These are phyloP conservation scores for Saccharomycopsis oosterbeekiorum DNA, from an alignment of 805 yeast species.

Conservation along the genomic window DNA sequence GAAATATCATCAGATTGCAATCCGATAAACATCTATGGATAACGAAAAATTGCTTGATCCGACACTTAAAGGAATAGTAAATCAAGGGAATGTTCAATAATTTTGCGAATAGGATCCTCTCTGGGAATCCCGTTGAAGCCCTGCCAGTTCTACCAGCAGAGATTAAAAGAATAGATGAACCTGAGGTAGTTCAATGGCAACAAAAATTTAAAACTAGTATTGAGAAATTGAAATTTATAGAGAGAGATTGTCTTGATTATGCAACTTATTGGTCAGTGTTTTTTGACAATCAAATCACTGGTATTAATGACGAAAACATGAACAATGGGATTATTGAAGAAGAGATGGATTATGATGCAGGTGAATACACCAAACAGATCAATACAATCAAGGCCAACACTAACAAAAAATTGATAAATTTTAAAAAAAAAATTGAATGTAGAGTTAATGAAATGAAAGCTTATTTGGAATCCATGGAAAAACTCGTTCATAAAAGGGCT, in stretches of 20 bases:
- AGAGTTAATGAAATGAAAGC: slow-evolving; percentile 24
- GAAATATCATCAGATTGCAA: too few species aligned
- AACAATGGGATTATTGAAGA: not conserved
- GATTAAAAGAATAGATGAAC: slow-evolving; percentile 5
- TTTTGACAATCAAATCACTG: slow-evolving; percentile 12
- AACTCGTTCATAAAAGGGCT: slow-evolving; percentile 28
- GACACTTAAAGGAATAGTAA: not conserved
- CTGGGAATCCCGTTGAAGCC: not conserved
- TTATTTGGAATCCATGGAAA: slow-evolving; percentile 26
- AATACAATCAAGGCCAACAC: slow-evolving; percentile 6
- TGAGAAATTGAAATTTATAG: slow-evolving; percentile 7
- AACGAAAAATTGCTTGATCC: too few species aligned
- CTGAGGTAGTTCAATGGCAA: slow-evolving; percentile 13
- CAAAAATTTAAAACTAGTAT: slow-evolving; percentile 2
- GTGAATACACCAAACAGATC: slow-evolving; percentile 3
- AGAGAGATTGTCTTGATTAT: slow-evolving; percentile 9
- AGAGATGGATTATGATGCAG: not conserved
- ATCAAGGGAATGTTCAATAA: slow-evolving; percentile 8
- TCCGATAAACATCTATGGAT: too few species aligned
- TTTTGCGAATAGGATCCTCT: slow-evolving; percentile 8
- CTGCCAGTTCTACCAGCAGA: slow-evolving; percentile 5
- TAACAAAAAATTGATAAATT: slow-evolving; percentile 10
- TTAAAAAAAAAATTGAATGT: slow-evolving; percentile 11
- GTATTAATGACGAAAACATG: not conserved
- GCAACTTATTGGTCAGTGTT: slow-evolving; percentile 19